These are phyloP conservation scores for Begonia masoniana DNA, from an alignment of 306 rosid species.

Conservation along the genomic window DNA sequence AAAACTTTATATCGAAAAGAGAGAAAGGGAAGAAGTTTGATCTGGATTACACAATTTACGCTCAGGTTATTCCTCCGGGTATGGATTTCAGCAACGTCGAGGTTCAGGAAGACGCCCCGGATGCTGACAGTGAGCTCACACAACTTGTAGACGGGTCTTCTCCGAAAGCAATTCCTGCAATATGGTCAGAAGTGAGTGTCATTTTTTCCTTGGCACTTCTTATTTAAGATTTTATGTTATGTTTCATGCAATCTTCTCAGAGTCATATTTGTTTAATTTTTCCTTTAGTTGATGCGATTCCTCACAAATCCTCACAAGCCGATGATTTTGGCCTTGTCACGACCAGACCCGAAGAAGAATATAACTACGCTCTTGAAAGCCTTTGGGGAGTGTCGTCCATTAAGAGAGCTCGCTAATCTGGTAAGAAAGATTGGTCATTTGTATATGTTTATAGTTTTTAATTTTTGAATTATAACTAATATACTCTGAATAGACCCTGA, in stretches of 20 bases:
- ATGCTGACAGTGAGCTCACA: slow-evolving; percentile 50
- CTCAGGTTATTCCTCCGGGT: slow-evolving; percentile 83
- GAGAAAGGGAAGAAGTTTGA: too few relatives aligned
- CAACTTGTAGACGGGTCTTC: slow-evolving; percentile 42
- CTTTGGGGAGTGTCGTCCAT: slow-evolving; percentile 75
- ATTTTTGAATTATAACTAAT: slow-evolving; percentile 11
- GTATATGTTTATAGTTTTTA: background rate
- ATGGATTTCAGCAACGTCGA: slow-evolving; percentile 85
- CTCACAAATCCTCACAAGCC: slow-evolving; percentile 87
- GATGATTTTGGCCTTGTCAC: slow-evolving; percentile 75
- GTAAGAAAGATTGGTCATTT: slow-evolving; percentile 30
- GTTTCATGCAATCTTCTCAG: background rate
- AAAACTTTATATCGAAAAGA: too few relatives aligned
- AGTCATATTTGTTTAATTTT: background rate
- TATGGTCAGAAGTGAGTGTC: slow-evolving; percentile 73
- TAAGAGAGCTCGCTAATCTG: slow-evolving; percentile 78
- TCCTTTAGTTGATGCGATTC: slow-evolving; percentile 67
- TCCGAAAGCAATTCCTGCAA: slow-evolving; percentile 57
- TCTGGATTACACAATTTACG: background rate
- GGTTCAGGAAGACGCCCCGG: slow-evolving; percentile 57
- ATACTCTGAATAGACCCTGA: slow-evolving; percentile 41
- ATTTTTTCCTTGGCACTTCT: slow-evolving; percentile 1
- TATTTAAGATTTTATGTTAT: background rate
- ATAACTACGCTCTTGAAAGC: slow-evolving; percentile 77
- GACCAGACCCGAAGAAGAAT: slow-evolving; percentile 91